Base-by-base conservation (phyloP, 2,329 filamentous ascomycete genomes). In the Rachicladosporium sp. region DNA sequence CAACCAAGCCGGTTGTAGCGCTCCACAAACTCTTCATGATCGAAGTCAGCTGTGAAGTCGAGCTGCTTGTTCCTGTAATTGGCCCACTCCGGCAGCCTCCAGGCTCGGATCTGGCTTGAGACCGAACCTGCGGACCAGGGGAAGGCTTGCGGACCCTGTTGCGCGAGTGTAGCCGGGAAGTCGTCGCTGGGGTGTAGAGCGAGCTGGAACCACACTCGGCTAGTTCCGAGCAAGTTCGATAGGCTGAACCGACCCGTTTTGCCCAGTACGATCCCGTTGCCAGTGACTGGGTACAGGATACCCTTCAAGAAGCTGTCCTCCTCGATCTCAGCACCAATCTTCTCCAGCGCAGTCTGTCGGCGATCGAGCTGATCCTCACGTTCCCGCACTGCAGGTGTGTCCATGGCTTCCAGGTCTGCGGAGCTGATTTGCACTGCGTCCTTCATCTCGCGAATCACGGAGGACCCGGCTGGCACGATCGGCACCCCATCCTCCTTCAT, bases 21-120 rank as follows among this genome's bases (percentile, higher is more conserved):
- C 50, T 80, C 78, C 12, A 79, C 74, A 52, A 98, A 96, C 58
- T 98, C 91, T 10, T 94, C 85, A 4, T 88, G 68, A 53, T 98
- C 91, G 50, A 96, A 98, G 55, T 98, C 91, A 1, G 88, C 86
- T 0, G 91, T 98, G 61, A 93, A 98, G 57, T 98, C 91, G 2
- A 96, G 76, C 52, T 82, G 78, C 58, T 85, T 86, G 59, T 88
- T 93, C 36, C 91, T 77, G 41, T 89, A 79, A 57, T 96, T 98
- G 1, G 88, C 85, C 91, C 91, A 98, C 60, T 98, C 91, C 0
- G 91, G 82, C 10, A 98, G 69, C 53, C 91, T 77, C 89, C 91
- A 98, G 2, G 87, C 76, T 11, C 91, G 83, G 11, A 98, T 74
- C 60, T 98, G 91, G 42, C 87, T 80, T 2, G 91, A 98, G 1